A percentile compares a stretch with the other conserved stretches of the same genome.
Conservation (phyloP, 2,329 filamentous ascomycete species). For the Aspergillus texensis region DNA sequence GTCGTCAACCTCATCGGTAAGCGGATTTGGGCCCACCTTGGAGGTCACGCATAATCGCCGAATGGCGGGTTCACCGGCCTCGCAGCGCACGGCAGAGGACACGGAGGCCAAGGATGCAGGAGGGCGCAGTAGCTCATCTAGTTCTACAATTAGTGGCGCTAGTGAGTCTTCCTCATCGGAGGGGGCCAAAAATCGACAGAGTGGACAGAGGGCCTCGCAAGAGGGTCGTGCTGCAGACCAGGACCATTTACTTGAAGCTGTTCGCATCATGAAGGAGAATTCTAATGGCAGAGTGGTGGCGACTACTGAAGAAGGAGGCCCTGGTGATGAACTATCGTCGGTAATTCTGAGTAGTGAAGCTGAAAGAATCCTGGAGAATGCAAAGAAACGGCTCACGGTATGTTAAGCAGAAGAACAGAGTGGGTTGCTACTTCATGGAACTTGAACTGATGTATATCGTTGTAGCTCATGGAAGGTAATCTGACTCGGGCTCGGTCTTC, state of each 20-base stretch:
- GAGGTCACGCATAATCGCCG: slow-evolving; percentile 14
- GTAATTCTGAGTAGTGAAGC: slow-evolving; percentile 78
- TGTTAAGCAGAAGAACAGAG: slow-evolving; percentile 36
- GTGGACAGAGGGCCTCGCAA: slow-evolving; percentile 5
- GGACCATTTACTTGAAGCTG: slow-evolving; percentile 7
- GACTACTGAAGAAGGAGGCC: slow-evolving; percentile 42
- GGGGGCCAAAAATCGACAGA: slow-evolving; percentile 12
- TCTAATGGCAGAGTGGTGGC: slow-evolving; percentile 37
- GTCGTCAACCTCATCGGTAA: slow-evolving; percentile 29
- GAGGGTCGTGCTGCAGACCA: slow-evolving; percentile 7
- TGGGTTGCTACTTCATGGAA: not conserved
- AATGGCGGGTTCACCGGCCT: slow-evolving; percentile 21
- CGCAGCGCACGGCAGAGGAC: slow-evolving; percentile 54
- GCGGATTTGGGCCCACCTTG: slow-evolving; percentile 18
- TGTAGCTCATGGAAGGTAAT: slow-evolving; percentile 90
- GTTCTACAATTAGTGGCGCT: slow-evolving; percentile 39
- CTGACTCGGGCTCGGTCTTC: slow-evolving; percentile 75
- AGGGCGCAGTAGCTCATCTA: slow-evolving; percentile 38
- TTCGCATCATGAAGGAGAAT: slow-evolving; percentile 2
- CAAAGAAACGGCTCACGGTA: slow-evolving; percentile 85
- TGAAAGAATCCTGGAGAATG: slow-evolving; percentile 88
- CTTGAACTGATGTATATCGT: slow-evolving; percentile 18
- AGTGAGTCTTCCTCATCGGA: slow-evolving; percentile 27
- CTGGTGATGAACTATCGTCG: slow-evolving; percentile 69
- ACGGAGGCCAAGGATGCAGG: slow-evolving; percentile 50